Evolutionary conservation across 2,329 filamentous ascomycete species (phyloP), one percentile per base, ranked within the genome.

Genomic region (Nothophaeocryptopus gaeumannii): DNA sequence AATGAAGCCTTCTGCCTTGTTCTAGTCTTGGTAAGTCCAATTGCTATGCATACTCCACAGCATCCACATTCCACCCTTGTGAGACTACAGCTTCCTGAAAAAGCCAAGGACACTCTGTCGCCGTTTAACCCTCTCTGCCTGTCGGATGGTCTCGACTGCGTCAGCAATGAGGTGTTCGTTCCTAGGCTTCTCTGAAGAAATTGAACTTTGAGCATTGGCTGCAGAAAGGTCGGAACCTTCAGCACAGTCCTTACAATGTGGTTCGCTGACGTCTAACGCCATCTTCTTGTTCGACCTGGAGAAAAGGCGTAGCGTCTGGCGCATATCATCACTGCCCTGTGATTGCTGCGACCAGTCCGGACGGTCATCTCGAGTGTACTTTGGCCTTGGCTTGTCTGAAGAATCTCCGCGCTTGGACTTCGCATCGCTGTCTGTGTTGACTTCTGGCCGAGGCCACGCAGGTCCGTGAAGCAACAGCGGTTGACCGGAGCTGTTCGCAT

Each of bases 321-420:
- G 36, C 8, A 51, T 29, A 5, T 56, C 49, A 11, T 52, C 53
- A n/a, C 50, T 54, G 34, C 44, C 49, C 36, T 61, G 56, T 8
- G 58, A 56, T 20, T 56, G 51, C 29, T 62, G 60, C 1, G 45
- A 47, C 61, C 61, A 64, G 29, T 62, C 51, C 3, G 58, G 60
- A 4, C 59, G 54, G 41, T 63, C 54, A 16, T 54, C 33, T 11
- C 47, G 44, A 34, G 45, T 29, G 1, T 53, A 20, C 10, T 48
- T 39, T 5, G 45, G 53, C 34, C 54, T 47, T 5, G 48, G 37
- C 35, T 45, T 30, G 14, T 36, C 5, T 31, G 13, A 16, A 12
- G 30, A 16, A 11, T n/a, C n/a, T 8, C n/a, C n/a, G 26, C 29
- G 44, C 12, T 46, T 35, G 15, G 39, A 11, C 8, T 13, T 42